Conservation (phyloP, 2,329 filamentous ascomycete genomes). For the Fonsecaea multimorphosa region DNA sequence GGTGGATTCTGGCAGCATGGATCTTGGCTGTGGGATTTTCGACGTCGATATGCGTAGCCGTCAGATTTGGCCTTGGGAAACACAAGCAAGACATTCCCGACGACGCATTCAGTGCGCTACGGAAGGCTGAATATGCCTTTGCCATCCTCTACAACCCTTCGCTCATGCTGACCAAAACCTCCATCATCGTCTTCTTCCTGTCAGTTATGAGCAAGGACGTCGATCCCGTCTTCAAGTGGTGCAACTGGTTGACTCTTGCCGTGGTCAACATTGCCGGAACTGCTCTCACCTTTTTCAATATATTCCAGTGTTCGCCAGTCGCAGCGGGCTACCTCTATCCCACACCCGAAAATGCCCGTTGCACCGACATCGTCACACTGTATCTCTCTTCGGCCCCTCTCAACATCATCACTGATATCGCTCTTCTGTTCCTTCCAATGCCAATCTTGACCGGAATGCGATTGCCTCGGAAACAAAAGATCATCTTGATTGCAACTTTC, state of each 20-base stretch:
- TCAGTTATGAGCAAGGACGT: conserved; percentile 72
- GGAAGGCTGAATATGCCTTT: conserved; percentile 64
- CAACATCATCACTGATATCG: conserved; percentile 89
- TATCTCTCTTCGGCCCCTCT: conserved; percentile 80
- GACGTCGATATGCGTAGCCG: conserved; percentile 54
- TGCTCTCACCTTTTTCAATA: conserved; percentile 82
- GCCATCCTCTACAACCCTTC: conserved; percentile 61
- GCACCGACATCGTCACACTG: conserved; percentile 67
- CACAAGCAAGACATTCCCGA: conserved; percentile 48
- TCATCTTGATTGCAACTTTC: conserved; percentile 85
- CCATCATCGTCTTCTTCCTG: conserved; percentile 90
- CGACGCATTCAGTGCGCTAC: conserved; percentile 44
- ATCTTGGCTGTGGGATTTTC: conserved; percentile 57
- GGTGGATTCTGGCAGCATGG: conserved; percentile 82
- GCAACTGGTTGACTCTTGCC: conserved; percentile 78
- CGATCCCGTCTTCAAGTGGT: conserved; percentile 75
- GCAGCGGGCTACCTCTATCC: conserved; percentile 68
- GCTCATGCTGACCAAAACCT: conserved; percentile 71
- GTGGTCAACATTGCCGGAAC: conserved; percentile 80
- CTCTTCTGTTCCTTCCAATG: conserved; percentile 84
- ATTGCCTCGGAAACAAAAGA: conserved; percentile 82
- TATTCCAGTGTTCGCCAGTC: conserved; percentile 82
- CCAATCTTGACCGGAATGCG: conserved; percentile 87
- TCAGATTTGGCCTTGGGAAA: conserved; percentile 51
- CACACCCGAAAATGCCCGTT: conserved; percentile 55